These are phyloP conservation scores for Colletotrichum sp. DNA, from an alignment of 2,329 filamentous ascomycete genomes.

Conservation along the genomic window DNA sequence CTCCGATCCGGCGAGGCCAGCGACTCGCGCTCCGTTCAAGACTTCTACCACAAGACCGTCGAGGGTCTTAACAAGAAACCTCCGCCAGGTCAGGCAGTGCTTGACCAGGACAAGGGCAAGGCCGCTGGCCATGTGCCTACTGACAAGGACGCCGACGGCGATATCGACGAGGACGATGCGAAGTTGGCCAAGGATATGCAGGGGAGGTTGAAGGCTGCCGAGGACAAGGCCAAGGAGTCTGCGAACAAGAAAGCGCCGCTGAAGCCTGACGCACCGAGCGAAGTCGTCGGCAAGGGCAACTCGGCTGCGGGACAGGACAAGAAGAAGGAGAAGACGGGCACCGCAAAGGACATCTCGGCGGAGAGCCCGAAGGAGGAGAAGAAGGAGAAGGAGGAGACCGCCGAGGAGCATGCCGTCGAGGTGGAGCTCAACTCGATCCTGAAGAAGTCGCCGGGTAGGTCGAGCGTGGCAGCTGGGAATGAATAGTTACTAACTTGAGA, in stretches of 20 bases:
- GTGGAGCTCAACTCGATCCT: slow-evolving; percentile 78
- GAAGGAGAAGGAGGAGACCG: slow-evolving; percentile 52
- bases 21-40: slow-evolving; percentile 48
- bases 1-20: slow-evolving; percentile 55
- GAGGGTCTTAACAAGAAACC: slow-evolving; percentile 46
- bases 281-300: slow-evolving; percentile 64
- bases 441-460: slow-evolving; percentile 81
- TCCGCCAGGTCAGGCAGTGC: slow-evolving; percentile 38
- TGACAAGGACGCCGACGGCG: slow-evolving; percentile 60
- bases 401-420: slow-evolving; percentile 70
- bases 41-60: slow-evolving; percentile 67
- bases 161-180: slow-evolving; percentile 62
- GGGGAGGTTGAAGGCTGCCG: slow-evolving; percentile 70
- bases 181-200: slow-evolving; percentile 59
- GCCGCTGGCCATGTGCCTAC: slow-evolving; percentile 43
- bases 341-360: slow-evolving; percentile 46
- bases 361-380: slow-evolving; percentile 36
- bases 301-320: slow-evolving; percentile 57
- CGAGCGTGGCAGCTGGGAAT: neutral
- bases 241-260: slow-evolving; percentile 71
- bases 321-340: slow-evolving; percentile 52
- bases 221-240: slow-evolving; percentile 70
- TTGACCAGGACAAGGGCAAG: slow-evolving; percentile 43
- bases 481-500: slow-evolving; percentile 8
- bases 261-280: slow-evolving; percentile 62